Evolutionary conservation across 2,329 filamentous ascomycete species (phyloP), one percentile per base, ranked within the genome.

Genomic region (Didymella pomorum): DNA sequence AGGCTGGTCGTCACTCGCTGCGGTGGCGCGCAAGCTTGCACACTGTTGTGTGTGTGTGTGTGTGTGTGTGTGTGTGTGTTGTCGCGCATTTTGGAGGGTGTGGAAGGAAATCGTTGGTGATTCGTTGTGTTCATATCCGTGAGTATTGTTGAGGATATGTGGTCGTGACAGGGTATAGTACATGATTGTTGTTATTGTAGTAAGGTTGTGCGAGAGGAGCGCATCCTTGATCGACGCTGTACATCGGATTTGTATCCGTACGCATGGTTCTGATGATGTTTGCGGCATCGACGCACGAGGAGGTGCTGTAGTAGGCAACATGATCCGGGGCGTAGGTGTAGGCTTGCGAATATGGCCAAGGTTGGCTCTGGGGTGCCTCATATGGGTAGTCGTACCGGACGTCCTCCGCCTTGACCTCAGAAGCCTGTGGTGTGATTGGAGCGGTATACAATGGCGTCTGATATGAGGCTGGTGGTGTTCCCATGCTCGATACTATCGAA

Each of bases 231-330:
- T 51, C 50, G 10, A 37, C 23, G 20, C 21, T 25, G 12, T 51
- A 50, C 26, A 41, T 41, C 7, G 45, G 31, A 14, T 20, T 44
- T n/a, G 51, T 70, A 12, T 77, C 73, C 3, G 74, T 71, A 29
- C 77, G 73, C 75, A 82, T 79, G 7, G 69, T 76, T 14, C 79
- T 76, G 28, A 83, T 80, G 41, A 82, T 78, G 46, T 80, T 78
- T 11, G 80, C 75, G 18, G 80, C 80, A 57, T 77, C 73, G 18
- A 79, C 67, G 51, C 75, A 79, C 0, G 77, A 78, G 1, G 74
- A 64, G 1, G 66, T 66, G 52, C 63, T 71, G 56, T 71, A 73
- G 58, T 72, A 70, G 14, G 58, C 49, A 20, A 50, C 41, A 12
- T 65, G 56, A 14, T 68, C 59, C 21, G 62, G 39, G 16, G 59